A percentile compares a stretch with the other conserved stretches of the same genome.
Evolutionary conservation across 176 grass and related monocot genomes (phyloP).

Genomic region (Neostapfia colusana): DNA sequence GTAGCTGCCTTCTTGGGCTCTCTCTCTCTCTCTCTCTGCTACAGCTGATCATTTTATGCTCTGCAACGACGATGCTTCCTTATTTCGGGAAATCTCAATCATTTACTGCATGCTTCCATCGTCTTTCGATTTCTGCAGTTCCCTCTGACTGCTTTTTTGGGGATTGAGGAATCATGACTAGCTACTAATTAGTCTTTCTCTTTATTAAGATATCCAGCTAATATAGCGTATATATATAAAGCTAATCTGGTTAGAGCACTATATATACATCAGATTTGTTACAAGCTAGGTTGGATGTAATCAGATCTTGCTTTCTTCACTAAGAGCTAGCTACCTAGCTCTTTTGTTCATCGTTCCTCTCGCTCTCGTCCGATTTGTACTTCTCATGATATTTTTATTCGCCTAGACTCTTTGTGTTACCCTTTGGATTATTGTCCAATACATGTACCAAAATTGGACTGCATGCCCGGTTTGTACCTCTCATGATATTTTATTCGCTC

Average conservation of each 20-base stretch:
- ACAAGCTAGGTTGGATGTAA: not conserved
- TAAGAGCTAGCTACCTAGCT: not conserved
- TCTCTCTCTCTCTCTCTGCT: slow-evolving; percentile 1
- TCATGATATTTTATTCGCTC: no score
- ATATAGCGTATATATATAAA: not conserved
- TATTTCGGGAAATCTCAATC: slow-evolving; percentile 38
- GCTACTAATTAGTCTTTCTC: not conserved
- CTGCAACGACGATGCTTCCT: slow-evolving; percentile 13
- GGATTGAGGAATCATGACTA: slow-evolving; percentile 32
- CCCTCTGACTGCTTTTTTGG: slow-evolving; percentile 10
- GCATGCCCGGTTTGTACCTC: no score
- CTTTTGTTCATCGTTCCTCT: not conserved
- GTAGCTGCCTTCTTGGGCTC: not conserved
- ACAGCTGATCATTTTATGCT: slow-evolving; percentile 56
- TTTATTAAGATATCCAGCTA: slow-evolving; percentile 23
- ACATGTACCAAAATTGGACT: no score
- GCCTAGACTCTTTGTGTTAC: not conserved
- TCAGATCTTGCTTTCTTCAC: slow-evolving; percentile 10
- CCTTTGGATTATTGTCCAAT: not conserved
- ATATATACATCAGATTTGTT: not conserved
- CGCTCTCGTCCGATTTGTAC: slow-evolving; percentile 23
- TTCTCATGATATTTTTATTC: slow-evolving; percentile 18
- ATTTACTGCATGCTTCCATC: no score
- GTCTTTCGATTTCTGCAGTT: not conserved
- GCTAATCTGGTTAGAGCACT: not conserved